Conservation (phyloP, 441 rosid species). For the Hypseocharis bilobata region DNA sequence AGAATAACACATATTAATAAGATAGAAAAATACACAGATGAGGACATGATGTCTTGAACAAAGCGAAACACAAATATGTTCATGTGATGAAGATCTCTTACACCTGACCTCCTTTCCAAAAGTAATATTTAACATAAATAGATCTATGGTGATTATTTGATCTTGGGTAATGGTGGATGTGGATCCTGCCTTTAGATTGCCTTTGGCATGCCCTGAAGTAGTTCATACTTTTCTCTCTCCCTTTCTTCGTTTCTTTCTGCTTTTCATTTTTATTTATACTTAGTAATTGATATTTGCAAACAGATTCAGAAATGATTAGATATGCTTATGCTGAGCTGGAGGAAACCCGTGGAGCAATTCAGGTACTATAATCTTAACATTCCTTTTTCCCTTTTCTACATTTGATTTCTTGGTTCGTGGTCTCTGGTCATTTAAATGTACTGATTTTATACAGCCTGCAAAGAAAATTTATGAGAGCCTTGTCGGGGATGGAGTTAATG, state of each 20-base stretch:
- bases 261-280: neutral
- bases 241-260: neutral
- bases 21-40: too few species aligned
- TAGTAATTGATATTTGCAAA: constrained; percentile 1
- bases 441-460: constrained; percentile 57
- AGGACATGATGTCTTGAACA: too few species aligned
- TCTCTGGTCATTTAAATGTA: constrained; percentile 18
- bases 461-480: constrained; percentile 73
- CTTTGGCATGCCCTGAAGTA: neutral
- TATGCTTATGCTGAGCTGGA: constrained; percentile 94
- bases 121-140: too few species aligned
- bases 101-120: too few species aligned
- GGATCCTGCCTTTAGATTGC: too few species aligned
- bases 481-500: constrained; percentile 45
- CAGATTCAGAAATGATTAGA: constrained; percentile 79
- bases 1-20: too few species aligned
- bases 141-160: too few species aligned
- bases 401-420: constrained; percentile 7
- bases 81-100: too few species aligned
- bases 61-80: too few species aligned
- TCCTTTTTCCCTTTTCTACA: neutral
- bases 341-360: constrained; percentile 85
- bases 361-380: constrained; percentile 32
- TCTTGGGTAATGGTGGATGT: neutral
- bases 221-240: neutral